A percentile compares a stretch with the other conserved stretches of the same genome.
phyloP scores from a whole-genome alignment of 345 rosid species.

The Salix dunnii region DNA sequence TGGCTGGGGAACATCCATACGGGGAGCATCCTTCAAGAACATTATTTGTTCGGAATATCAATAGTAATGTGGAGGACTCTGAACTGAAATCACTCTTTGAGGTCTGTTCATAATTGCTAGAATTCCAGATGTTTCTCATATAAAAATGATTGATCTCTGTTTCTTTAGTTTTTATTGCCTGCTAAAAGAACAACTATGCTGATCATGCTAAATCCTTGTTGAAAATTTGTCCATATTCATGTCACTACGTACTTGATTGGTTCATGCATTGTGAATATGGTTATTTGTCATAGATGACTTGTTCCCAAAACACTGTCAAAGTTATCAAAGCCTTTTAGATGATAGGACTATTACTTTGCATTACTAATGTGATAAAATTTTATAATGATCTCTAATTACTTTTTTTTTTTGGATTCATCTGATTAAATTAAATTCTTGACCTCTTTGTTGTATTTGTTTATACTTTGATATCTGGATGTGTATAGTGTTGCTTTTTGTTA shows the following conservation, averaged over 20 bases:
- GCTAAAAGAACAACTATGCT: neutral
- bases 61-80: constrained; percentile 87
- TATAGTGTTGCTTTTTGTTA: neutral
- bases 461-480: neutral
- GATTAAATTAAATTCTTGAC: neutral
- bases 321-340: neutral
- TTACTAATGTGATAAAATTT: neutral
- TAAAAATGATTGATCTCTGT: neutral
- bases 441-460: neutral
- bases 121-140: neutral
- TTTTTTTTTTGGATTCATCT: neutral
- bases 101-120: constrained; percentile 37
- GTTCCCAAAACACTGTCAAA: neutral
- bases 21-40: constrained; percentile 99
- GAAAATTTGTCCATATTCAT: neutral
- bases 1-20: constrained; percentile 87
- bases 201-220: neutral
- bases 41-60: constrained; percentile 85
- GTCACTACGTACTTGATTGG: neutral
- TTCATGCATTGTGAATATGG: neutral
- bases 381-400: neutral
- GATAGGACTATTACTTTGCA: neutral
- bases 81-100: constrained; percentile 83
- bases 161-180: neutral
- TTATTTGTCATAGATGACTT: neutral